Evolutionary conservation across 306 rosid genomes (phyloP), one percentile per base, ranked within the genome.

Genomic region (Vigna reflexopilosa): DNA sequence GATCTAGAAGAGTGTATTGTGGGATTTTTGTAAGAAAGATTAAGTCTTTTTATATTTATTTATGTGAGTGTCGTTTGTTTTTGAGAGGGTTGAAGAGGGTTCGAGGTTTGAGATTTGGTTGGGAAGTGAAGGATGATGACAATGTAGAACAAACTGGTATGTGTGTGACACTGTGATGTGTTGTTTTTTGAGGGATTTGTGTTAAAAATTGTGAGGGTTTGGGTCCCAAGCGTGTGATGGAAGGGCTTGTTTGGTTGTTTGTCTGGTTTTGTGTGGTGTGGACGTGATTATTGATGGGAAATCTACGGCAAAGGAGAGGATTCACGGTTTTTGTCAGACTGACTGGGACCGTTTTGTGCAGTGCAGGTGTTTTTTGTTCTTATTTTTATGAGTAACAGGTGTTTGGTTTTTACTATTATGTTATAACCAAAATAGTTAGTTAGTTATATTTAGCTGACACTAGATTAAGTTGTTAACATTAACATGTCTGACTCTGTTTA

Each of bases 1-100:
- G 78, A 87, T 88, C 90, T 82, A 72, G 93, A 91, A 86, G 85
- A 76, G 81, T 81, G 75, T 69, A 24, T 36, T 34, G 74, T 52
- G 13, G 76, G 86, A 79, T 50, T 30, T 30, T 30, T 4, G 1
- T 3, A 3, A 3, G 34, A 30, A 30, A 30, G 34, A 30, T 30
- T 3, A 30, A 30, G 34, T 30, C 34, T 30, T 30, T 30, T 30
- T 30, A 11, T 3, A 11, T 10, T 44, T 57, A 24, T 57, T 22
- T 24, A 11, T 55, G 61, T 20, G 61, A 55, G 61, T 2, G 61
- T 20, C 4, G 4, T 49, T 15, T 14, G 50, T 11, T 9, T 2
- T 54, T 9, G 14, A 55, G 61, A 55, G 65, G n/a, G 1, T 5
- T 61, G 44, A 14, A 61, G 67, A 30, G 19, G 20, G 44, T 61